These are phyloP conservation scores for Globisporangium cederbergense DNA, from an alignment of 352 stramenopile species.

Conservation along the genomic window DNA sequence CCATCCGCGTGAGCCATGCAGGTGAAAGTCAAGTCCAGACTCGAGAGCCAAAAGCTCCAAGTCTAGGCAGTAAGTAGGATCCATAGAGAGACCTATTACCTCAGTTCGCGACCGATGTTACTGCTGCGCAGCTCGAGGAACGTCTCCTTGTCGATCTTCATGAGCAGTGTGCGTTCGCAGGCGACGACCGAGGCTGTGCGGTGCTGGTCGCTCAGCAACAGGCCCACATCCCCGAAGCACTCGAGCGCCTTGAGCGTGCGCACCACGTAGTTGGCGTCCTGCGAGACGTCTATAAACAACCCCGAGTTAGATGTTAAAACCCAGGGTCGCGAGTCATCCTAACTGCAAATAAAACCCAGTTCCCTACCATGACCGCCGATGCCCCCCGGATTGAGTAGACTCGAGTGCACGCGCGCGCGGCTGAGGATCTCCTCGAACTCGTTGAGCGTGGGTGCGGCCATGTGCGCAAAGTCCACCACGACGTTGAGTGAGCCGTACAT, in stretches of 20 bases:
- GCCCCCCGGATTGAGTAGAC: conserved; percentile 55
- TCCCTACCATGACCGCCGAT: conserved; percentile 24
- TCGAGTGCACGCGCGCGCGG: conserved; percentile 62
- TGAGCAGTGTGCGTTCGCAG: conserved; percentile 60
- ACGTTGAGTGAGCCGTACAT: conserved; percentile 74
- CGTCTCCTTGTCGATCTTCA: conserved; percentile 64
- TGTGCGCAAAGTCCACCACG: conserved; percentile 70
- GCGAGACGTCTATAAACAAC: conserved; percentile 13
- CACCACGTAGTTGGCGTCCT: conserved; percentile 58
- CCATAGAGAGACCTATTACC: conserved; percentile 26
- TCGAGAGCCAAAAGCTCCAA: neutral
- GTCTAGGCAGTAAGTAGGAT: neutral
- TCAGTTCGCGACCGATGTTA: conserved; percentile 49
- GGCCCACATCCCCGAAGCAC: conserved; percentile 66
- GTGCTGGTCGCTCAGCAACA: conserved; percentile 52
- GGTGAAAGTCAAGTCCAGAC: neutral
- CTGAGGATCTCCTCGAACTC: conserved; percentile 77
- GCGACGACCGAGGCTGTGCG: conserved; percentile 68
- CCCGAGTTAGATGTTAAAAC: neutral
- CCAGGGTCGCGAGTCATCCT: neutral
- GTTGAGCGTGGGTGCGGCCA: conserved; percentile 55
- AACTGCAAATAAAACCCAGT: neutral
- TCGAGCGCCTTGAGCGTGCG: conserved; percentile 60
- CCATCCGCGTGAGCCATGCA: neutral
- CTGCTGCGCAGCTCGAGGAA: conserved; percentile 60